Evolutionary conservation across 2,329 filamentous ascomycete genomes (phyloP).

Genomic region (Chaetomiaceae sp.): DNA sequence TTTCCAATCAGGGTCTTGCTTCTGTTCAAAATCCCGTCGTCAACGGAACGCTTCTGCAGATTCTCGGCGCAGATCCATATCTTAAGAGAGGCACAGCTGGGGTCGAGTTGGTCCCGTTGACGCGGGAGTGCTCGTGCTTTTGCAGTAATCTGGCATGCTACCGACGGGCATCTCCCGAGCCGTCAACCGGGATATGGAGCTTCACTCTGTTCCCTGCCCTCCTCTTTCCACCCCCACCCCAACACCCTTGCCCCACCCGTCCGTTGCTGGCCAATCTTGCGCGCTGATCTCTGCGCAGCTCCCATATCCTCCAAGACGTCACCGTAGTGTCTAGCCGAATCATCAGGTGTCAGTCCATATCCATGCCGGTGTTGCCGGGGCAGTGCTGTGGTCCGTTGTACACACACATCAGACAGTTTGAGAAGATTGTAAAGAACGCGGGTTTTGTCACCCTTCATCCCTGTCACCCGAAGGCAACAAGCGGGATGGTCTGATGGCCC

Average conservation of each 20-base stretch:
- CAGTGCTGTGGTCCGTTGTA: not conserved
- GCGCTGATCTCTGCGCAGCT: not conserved
- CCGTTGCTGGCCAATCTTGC: too few relatives aligned
- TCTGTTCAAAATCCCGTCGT: not conserved
- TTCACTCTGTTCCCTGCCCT: not conserved
- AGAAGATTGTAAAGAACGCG: conserved; percentile 36
- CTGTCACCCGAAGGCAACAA: conserved; percentile 23
- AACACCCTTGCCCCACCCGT: too few relatives aligned
- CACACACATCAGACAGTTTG: conserved; percentile 25
- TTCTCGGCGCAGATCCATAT: conserved; percentile 13
- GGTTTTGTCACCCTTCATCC: conserved; percentile 45
- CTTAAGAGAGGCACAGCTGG: not conserved
- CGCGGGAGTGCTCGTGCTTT: not conserved
- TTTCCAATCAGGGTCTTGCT: not conserved
- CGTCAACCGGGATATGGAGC: not conserved
- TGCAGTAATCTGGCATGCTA: conserved; percentile 4
- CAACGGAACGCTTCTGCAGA: conserved; percentile 8
- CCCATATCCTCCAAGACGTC: not conserved
- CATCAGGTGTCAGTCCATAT: conserved; percentile 1
- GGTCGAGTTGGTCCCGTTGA: conserved; percentile 1
- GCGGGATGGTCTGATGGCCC: conserved; percentile 32
- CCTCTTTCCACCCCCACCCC: not conserved
- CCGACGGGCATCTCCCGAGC: not conserved
- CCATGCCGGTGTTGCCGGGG: not conserved
- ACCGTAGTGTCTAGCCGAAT: not conserved